Evolutionary conservation across 2,329 filamentous ascomycete species (phyloP).

Genomic region (Anthostomella pinea): DNA sequence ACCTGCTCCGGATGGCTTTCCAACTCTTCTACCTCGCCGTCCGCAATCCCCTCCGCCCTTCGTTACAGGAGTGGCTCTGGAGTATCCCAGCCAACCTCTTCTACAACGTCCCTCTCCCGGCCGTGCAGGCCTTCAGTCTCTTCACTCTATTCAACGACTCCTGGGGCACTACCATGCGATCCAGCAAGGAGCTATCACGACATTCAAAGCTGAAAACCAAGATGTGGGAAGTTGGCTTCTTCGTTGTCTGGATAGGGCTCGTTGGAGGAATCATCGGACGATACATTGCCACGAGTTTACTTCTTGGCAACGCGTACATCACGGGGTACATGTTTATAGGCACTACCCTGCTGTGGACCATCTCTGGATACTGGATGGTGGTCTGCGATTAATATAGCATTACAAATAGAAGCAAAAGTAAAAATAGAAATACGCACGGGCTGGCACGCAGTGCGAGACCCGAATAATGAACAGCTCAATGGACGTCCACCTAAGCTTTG

Average conservation of each 20-base stretch:
- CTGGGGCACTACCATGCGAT: constrained; percentile 36
- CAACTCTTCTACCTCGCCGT: constrained; percentile 30
- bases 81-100: constrained; percentile 29
- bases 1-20: constrained; percentile 26
- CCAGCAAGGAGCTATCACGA: constrained; percentile 20
- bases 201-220: constrained; percentile 2
- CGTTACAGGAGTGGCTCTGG: constrained; percentile 17
- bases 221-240: constrained; percentile 5
- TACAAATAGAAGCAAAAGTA: not conserved
- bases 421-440: too few species aligned
- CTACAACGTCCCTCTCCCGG: constrained; percentile 34
- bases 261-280: constrained; percentile 1
- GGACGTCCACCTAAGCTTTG: too few species aligned
- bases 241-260: constrained; percentile 4
- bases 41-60: constrained; percentile 26
- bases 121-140: constrained; percentile 35
- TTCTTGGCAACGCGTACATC: constrained; percentile 1
- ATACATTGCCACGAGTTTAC: not conserved
- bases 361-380: constrained; percentile 4
- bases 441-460: too few species aligned
- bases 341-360: constrained; percentile 2
- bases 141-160: constrained; percentile 32
- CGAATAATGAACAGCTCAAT: too few species aligned
- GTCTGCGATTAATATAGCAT: constrained; percentile 1
- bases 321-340: constrained; percentile 4